A percentile compares a stretch with the other conserved stretches of the same genome.
phyloP scores from a whole-genome alignment of 139 green algal genomes.

The Edaphochlamys debaryana region DNA sequence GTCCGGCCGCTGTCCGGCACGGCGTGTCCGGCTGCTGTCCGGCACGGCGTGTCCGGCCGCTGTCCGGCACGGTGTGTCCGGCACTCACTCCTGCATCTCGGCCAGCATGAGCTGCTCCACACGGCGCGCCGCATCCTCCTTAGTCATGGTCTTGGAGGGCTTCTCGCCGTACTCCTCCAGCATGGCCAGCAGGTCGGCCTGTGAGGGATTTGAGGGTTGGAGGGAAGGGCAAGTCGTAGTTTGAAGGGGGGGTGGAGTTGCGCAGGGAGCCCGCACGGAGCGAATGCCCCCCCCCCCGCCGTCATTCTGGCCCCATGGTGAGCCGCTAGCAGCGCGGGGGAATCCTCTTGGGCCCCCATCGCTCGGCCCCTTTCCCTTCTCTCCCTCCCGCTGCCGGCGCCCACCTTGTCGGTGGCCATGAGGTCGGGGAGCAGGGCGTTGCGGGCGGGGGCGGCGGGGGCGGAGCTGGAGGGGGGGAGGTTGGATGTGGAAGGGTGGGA shows the following conservation, averaged over 20 bases:
- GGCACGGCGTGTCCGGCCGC: too few species aligned
- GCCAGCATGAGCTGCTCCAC: not conserved
- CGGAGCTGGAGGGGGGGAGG: not conserved
- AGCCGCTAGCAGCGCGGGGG: too few species aligned
- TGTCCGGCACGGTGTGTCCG: not conserved
- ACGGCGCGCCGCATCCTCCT: constrained; percentile 1
- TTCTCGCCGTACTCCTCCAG: not conserved
- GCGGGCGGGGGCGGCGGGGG: too few species aligned
- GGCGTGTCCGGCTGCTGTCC: not conserved
- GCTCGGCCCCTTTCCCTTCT: too few species aligned
- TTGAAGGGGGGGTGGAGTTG: not conserved
- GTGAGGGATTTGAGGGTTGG: not conserved
- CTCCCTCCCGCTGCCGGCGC: too few species aligned
- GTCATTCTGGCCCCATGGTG: too few species aligned
- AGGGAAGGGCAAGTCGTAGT: not conserved
- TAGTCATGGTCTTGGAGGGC: not conserved
- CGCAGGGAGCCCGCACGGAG: too few species aligned
- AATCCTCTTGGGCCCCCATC: too few species aligned
- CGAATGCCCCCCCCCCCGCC: too few species aligned
- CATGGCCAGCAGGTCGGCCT: not conserved
- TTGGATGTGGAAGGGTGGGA: not conserved
- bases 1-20: not conserved
- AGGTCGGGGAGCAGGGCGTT: too few species aligned
- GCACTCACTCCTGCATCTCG: not conserved
- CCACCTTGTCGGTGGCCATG: too few species aligned